Base-by-base conservation (phyloP, 2,329 filamentous ascomycete genomes). In the Talaromyces sp. region DNA sequence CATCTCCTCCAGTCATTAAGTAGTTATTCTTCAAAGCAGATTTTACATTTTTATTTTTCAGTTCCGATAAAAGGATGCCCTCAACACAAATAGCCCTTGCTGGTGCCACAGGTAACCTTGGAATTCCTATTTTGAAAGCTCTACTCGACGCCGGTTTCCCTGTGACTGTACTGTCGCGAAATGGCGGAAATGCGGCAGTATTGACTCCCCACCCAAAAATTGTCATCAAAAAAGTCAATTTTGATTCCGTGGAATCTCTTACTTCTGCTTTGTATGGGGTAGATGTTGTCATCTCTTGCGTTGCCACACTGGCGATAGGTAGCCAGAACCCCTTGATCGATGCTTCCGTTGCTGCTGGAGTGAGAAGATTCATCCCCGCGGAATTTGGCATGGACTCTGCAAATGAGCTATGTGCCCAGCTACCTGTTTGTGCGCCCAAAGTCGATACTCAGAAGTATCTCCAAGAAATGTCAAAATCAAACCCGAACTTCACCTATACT, bases 371-470 rank as follows among this genome's bases (percentile, higher is more conserved):
- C 61, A 61, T 76, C 7, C 75, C 75, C 0, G 75, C 74, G 0
- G 75, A 76, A 58, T 77, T 72, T 57, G 74, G 74, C 56, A 67
- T 66, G 36, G 68, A 77, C 60, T 70, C 70, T 0, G 33, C 59
- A 12, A 70, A 76, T 63, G 61, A 66, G 0, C 61, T 65, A 4
- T 61, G 64, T 14, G 42, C 65, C 1, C 61, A 63, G 12, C 61
- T 75, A 4, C 74, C 75, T 3, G 69, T 75, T 10, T 76, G 70
- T 65, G 65, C 53, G 1, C 65, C 67, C 55, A 77, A 77, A 56
- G 60, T 76, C 9, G 67, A 63, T 1, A 66, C 71, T 2, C 67
- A 73, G 42, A 63, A 69, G 12, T 63, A 73, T 27, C 65, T 76
- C 4, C 65, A 72, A 57, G 27, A 68, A 1, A 62, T 69, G 53